These are phyloP conservation scores for Sapria himalayana DNA, from an alignment of 345 rosid genomes.

Conservation along the genomic window DNA sequence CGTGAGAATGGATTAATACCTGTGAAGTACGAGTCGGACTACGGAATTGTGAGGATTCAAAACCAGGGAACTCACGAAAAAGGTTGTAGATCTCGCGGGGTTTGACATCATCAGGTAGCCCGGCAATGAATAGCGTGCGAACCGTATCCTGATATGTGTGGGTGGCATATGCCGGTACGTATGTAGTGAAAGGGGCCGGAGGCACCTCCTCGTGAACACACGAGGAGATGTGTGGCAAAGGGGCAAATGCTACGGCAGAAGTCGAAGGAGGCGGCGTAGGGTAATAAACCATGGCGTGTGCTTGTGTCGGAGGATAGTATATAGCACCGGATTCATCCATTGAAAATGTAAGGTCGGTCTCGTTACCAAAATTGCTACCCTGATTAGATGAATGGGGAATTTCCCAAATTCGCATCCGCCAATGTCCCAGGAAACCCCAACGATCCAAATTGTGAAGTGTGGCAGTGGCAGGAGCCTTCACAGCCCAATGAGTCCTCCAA, in stretches of 20 bases:
- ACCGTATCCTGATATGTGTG: constrained; percentile 24
- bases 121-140: constrained; percentile 77
- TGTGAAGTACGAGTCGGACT: constrained; percentile 25
- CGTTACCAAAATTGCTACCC: too few species aligned
- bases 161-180: constrained; percentile 14
- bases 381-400: too few species aligned
- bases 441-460: too few species aligned
- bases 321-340: too few species aligned
- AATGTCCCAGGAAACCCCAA: too few species aligned
- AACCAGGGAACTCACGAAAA: constrained; percentile 76
- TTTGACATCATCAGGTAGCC: constrained; percentile 76
- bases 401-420: too few species aligned
- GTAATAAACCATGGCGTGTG: too few species aligned
- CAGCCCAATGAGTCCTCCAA: too few species aligned
- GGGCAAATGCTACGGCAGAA: constrained; percentile 9
- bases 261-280: constrained; percentile 16
- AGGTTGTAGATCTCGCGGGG: constrained; percentile 75
- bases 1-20: constrained; percentile 19
- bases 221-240: constrained; percentile 9
- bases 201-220: constrained; percentile 13
- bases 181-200: constrained; percentile 16
- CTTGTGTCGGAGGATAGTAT: too few species aligned
- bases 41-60: constrained; percentile 70
- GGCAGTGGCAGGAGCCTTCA: too few species aligned
- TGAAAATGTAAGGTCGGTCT: too few species aligned